Evolutionary conservation across 2,329 filamentous ascomycete species (phyloP).

Genomic region (Chaetomiaceae sp.): DNA sequence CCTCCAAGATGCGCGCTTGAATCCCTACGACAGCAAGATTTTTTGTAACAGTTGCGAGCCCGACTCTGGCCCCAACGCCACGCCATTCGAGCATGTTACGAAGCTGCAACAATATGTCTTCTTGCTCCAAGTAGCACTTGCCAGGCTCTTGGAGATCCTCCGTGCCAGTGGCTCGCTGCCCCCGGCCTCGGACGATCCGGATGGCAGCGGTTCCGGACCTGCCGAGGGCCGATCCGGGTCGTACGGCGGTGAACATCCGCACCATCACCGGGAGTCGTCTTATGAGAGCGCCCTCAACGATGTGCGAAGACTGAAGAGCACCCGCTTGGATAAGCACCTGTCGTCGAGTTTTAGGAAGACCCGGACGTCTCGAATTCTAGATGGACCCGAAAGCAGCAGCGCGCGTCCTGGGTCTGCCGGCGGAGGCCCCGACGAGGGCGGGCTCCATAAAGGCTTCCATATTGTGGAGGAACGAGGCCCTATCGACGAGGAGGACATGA

Average conservation of each 20-base stretch:
- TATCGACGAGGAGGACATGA: conserved; percentile 67
- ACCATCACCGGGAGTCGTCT: conserved; percentile 63
- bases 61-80: conserved; percentile 45
- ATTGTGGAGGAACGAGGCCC: conserved; percentile 74
- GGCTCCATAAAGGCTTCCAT: conserved; percentile 53
- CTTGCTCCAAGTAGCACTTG: conserved; percentile 82
- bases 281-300: conserved; percentile 97
- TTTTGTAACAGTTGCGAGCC: conserved; percentile 65
- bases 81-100: conserved; percentile 66
- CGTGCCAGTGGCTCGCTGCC: conserved; percentile 75
- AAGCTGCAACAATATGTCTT: conserved; percentile 94
- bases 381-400: conserved; percentile 67
- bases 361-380: conserved; percentile 85
- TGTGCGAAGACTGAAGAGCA: conserved; percentile 84
- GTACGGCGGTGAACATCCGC: conserved; percentile 54
- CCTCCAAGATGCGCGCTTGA: conserved; percentile 65
- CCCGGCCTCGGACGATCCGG: conserved; percentile 62
- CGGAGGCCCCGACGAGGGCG: conserved; percentile 53
- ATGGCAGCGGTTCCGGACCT: conserved; percentile 59
- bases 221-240: conserved; percentile 67
- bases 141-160: conserved; percentile 79
- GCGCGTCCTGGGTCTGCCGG: conserved; percentile 68
- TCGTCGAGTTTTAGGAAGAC: conserved; percentile 90
- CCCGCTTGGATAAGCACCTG: conserved; percentile 86
- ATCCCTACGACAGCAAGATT: conserved; percentile 58